Conservation (phyloP, 2,329 filamentous ascomycete genomes). For the Plectosphaerella cucumerina region DNA sequence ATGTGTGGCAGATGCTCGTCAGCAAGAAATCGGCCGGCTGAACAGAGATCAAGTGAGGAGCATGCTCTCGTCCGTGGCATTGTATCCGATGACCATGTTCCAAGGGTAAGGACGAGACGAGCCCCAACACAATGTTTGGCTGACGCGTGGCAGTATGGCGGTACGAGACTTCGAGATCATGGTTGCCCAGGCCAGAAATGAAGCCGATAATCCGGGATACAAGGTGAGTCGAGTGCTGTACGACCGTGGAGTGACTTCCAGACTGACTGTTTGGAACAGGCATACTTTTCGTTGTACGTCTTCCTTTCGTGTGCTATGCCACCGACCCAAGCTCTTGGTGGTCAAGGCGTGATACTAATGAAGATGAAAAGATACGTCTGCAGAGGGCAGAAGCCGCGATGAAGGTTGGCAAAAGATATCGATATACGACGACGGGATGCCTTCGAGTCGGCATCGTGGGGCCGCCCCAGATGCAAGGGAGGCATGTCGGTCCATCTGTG, state of each 20-base stretch:
- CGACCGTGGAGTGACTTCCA: too few species aligned
- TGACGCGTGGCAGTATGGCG: constrained; percentile 43
- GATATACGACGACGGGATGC: too few species aligned
- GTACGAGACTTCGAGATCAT: constrained; percentile 54
- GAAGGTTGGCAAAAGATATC: not conserved
- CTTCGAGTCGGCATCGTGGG: too few species aligned
- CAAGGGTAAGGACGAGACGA: constrained; percentile 32
- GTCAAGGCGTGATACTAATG: constrained; percentile 2
- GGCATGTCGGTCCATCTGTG: too few species aligned
- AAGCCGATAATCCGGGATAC: constrained; percentile 48
- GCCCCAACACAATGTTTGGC: not conserved
- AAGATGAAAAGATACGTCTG: constrained; percentile 31
- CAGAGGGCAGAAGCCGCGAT: constrained; percentile 2
- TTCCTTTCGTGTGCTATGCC: not conserved
- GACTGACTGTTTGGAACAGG: constrained; percentile 27
- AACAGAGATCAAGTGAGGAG: constrained; percentile 52
- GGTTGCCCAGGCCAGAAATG: constrained; percentile 49
- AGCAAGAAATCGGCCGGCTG: constrained; percentile 46
- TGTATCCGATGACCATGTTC: constrained; percentile 52
- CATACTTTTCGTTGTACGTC: constrained; percentile 59
- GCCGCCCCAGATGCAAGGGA: too few species aligned
- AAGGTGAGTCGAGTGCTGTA: constrained; percentile 44
- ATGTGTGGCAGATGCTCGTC: constrained; percentile 37
- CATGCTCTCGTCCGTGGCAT: constrained; percentile 48
- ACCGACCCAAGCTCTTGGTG: too few species aligned